Percentiles rank a stretch among this genome's conserved stretches.
Conservation (phyloP, 345 rosid species). For the Moricandia moricandioides region DNA sequence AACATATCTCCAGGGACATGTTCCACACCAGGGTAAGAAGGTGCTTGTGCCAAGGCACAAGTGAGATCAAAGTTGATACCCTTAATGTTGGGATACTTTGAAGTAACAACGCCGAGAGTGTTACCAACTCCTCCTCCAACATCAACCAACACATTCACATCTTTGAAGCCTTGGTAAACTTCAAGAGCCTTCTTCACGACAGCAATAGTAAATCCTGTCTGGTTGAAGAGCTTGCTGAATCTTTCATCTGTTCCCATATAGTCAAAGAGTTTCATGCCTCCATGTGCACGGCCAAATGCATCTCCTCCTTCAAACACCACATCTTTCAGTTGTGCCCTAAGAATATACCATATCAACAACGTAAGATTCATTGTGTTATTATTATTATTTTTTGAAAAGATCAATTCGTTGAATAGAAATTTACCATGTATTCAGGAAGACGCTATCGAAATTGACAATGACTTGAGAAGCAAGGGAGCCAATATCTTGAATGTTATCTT, state of each 20-base stretch:
- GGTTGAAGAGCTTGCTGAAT: constrained; percentile 53
- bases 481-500: constrained; percentile 30
- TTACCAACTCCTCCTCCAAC: constrained; percentile 68
- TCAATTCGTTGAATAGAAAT: too few species aligned
- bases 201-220: constrained; percentile 40
- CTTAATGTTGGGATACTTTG: constrained; percentile 44
- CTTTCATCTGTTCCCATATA: constrained; percentile 42
- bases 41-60: constrained; percentile 31
- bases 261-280: constrained; percentile 46
- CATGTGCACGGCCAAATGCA: constrained; percentile 57
- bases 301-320: constrained; percentile 53
- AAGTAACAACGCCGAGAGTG: constrained; percentile 40
- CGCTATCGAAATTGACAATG: constrained; percentile 39
- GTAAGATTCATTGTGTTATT: too few species aligned
- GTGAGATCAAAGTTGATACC: constrained; percentile 51
- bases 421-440: constrained; percentile 47
- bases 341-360: too few species aligned
- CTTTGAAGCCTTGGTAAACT: constrained; percentile 50
- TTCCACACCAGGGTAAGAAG: constrained; percentile 46
- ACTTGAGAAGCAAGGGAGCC: constrained; percentile 44
- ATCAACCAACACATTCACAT: constrained; percentile 46
- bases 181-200: constrained; percentile 52
- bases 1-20: constrained; percentile 88
- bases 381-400: too few species aligned
- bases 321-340: constrained; percentile 47